These are phyloP conservation scores for Sphagnum magellanicum DNA, from an alignment of 228 moss, liverwort and hornwort genomes.

Conservation along the genomic window DNA sequence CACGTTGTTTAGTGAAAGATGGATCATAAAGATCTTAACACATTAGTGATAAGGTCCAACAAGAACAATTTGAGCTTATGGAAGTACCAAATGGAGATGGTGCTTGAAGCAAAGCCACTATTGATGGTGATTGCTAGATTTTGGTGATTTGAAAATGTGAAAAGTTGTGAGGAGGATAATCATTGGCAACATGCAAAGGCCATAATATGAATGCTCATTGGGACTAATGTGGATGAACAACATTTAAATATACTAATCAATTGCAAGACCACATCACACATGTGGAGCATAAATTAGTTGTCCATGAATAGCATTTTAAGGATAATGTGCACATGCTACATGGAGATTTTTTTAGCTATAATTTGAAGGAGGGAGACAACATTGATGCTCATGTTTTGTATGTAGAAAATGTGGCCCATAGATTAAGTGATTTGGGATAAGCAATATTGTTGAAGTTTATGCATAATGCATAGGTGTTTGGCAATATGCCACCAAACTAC, in stretches of 20 bases:
- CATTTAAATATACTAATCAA: background rate
- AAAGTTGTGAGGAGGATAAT: no score
- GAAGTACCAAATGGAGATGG: no score
- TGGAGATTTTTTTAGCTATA: no score
- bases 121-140: no score
- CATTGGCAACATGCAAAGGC: no score
- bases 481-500: background rate
- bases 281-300: background rate
- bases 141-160: no score
- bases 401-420: background rate
- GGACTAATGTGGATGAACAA: background rate
- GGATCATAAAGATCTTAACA: no score
- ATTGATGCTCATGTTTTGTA: background rate
- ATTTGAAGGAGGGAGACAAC: background rate
- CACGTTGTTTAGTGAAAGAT: no score
- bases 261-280: background rate
- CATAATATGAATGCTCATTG: no score
- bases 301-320: background rate
- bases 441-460: background rate
- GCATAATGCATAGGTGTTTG: background rate
- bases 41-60: no score
- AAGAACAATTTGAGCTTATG: no score
- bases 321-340: background rate
- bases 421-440: background rate
- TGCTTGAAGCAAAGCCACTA: no score